phyloP scores from a whole-genome alignment of 2,329 filamentous ascomycete genomes.

The Phialophora expanda region DNA sequence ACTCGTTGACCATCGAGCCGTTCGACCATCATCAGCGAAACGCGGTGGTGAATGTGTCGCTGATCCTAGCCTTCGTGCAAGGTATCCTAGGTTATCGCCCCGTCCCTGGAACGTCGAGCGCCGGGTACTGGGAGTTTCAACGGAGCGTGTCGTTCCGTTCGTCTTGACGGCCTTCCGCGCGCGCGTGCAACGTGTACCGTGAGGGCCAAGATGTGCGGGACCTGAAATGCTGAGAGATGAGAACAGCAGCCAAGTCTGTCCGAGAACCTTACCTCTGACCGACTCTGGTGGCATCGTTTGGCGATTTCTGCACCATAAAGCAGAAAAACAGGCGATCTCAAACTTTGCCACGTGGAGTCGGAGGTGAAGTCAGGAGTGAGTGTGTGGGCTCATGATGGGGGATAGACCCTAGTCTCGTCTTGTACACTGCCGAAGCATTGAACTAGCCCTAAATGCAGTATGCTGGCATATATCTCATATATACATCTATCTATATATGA shows the following conservation, averaged over 20 bases:
- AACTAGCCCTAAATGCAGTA: neutral
- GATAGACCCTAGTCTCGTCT: neutral
- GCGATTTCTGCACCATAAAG: neutral
- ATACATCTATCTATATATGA: no score
- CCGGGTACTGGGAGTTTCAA: conserved; percentile 19
- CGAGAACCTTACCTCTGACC: neutral
- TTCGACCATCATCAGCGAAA: conserved; percentile 20
- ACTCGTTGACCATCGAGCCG: conserved; percentile 22
- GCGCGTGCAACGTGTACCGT: neutral
- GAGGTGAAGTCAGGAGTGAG: neutral
- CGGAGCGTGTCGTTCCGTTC: conserved; percentile 6
- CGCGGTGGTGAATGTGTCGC: conserved; percentile 6
- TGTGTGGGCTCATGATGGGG: neutral
- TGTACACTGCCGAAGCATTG: neutral
- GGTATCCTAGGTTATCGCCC: conserved; percentile 20
- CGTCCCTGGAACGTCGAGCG: neutral
- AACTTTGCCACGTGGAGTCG: neutral
- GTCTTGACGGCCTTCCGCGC: neutral
- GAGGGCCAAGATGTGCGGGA: neutral
- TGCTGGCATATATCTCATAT: neutral
- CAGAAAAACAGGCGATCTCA: neutral
- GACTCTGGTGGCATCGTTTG: neutral
- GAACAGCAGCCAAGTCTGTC: neutral
- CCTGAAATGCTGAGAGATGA: neutral
- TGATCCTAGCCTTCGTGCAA: conserved; percentile 21